Evolutionary conservation across 257 asterid genomes (phyloP).

Genomic region (Lavandula angustifolia): DNA sequence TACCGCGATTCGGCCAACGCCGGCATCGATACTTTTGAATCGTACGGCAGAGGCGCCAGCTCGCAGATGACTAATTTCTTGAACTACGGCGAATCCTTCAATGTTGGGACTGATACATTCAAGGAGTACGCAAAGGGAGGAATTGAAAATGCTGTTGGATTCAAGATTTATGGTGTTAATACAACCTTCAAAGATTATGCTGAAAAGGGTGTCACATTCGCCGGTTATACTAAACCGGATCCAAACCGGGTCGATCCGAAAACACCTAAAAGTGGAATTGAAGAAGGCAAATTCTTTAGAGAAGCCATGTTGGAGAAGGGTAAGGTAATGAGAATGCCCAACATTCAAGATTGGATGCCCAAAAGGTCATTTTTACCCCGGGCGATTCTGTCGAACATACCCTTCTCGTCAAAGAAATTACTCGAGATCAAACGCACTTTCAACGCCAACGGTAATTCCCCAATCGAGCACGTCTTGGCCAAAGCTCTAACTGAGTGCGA

Average conservation of each 20-base stretch:
- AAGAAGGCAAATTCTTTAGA: conserved; percentile 78
- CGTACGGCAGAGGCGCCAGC: conserved; percentile 57
- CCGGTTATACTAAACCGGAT: conserved; percentile 49
- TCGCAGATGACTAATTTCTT: conserved; percentile 50
- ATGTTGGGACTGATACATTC: conserved; percentile 65
- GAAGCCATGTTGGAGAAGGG: conserved; percentile 66
- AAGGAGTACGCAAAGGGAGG: conserved; percentile 73
- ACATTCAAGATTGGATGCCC: conserved; percentile 75
- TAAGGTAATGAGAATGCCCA: conserved; percentile 62
- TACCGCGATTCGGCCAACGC: conserved; percentile 72
- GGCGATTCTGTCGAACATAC: conserved; percentile 51
- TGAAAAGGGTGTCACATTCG: conserved; percentile 70
- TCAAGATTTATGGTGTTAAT: conserved; percentile 69
- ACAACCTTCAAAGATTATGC: conserved; percentile 69
- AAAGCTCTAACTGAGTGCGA: conserved; percentile 66
- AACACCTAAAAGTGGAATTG: conserved; percentile 44
- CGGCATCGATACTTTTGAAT: conserved; percentile 64
- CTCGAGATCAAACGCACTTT: conserved; percentile 46
- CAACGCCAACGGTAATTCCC: conserved; percentile 39
- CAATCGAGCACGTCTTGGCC: conserved; percentile 46
- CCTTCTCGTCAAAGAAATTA: conserved; percentile 43
- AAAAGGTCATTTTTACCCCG: conserved; percentile 82
- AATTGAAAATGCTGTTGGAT: conserved; percentile 45
- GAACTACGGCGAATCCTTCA: conserved; percentile 74
- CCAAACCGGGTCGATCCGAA: conserved; percentile 18